Percentiles rank a stretch among this genome's conserved stretches.
Evolutionary conservation across 768 basidiomycete species (phyloP).

Genomic region (Termitomyces sp.): DNA sequence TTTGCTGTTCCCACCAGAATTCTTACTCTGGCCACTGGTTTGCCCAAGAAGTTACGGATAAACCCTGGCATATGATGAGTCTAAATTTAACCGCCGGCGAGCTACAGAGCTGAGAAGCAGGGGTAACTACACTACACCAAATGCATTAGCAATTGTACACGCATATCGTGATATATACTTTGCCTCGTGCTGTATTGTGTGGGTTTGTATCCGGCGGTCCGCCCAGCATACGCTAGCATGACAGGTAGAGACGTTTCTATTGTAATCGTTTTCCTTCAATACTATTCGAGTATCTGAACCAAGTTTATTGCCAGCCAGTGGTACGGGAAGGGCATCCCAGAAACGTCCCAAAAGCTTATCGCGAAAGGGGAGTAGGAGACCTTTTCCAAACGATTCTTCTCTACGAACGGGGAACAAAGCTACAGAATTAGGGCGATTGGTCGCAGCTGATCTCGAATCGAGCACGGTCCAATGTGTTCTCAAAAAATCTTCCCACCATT

Average conservation of each 20-base stretch:
- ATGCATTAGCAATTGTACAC: no score
- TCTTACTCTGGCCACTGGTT: no score
- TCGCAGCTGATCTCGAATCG: background rate
- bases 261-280: background rate
- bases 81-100: no score
- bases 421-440: conserved; percentile 1
- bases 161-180: no score
- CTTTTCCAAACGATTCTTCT: background rate
- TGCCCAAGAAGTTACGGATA: no score
- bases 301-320: background rate
- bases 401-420: conserved; percentile 1
- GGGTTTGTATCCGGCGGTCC: no score
- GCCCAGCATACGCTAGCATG: no score
- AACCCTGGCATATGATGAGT: no score
- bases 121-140: no score
- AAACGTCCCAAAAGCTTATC: background rate
- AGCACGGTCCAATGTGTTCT: background rate
- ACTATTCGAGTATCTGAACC: background rate
- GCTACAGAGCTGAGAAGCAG: no score
- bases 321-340: background rate
- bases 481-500: conserved; percentile 5
- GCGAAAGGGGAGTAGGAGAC: background rate
- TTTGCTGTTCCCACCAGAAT: no score
- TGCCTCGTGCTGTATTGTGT: no score
- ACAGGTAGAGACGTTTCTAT: background rate